Evolutionary conservation across 148 eudicot genomes (phyloP), one percentile per base, ranked within the genome.

Genomic region (Persicaria maculosa): DNA sequence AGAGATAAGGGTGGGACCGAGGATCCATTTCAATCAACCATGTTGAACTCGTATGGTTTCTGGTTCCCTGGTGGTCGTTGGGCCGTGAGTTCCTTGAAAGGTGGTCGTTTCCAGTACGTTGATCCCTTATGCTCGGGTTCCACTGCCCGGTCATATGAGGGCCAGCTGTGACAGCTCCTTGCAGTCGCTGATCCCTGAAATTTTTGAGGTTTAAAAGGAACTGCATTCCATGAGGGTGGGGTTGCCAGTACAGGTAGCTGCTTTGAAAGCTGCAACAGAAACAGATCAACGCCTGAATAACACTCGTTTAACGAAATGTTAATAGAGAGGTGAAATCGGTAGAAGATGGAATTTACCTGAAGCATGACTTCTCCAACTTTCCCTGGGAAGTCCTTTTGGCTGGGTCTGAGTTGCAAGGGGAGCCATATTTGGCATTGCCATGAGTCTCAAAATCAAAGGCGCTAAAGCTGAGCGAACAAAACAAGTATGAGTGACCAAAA

Each of bases 281-380:
- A 7, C 17, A 50, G 58, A 46, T 25, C 36, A 19, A 72, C 9
- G 8, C 71, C 71, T 31, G 40, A 31, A 31, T 31, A 1, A 31
- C 2, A 3, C 1, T 31, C 40, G 40, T 31, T 31, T 2, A 31
- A 31, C 1, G 40, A 31, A 31, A 31, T 31, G 40, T 31, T 31
- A 31, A 31, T 31, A 31, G 40, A 31, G 40, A 31, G 40, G 40
- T 31, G 40, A 31, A 31, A 31, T 31, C 40, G 40, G 50, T 9
- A 47, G 48, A 25, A 58, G 17, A 67, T 6, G 36, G 7, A 67
- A 50, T 68, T 19, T 85, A 82, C 98, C 98, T 90, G 80, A 88
- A 79, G 87, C 91, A 90, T 31, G 98, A 94, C 76, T 94, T 94
- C 84, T 91, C 98, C 98, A 94, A 80, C 84, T 94, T 94, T 47